Conservation (phyloP, 1,139 yeast species). For the Hyphopichia wangnamkhiaoensis region DNA sequence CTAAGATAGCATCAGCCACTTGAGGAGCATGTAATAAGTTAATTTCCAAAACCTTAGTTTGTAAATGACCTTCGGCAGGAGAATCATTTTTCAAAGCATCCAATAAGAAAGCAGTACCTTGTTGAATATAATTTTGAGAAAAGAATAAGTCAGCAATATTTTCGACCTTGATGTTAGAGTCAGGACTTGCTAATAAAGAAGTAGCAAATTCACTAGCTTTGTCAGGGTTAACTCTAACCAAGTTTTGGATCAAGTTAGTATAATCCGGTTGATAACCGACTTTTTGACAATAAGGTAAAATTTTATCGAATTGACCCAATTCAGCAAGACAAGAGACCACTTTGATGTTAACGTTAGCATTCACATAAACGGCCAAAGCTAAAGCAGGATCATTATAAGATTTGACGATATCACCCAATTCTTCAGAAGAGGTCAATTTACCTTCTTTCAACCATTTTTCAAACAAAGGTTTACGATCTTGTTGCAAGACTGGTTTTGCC, state of each 20-base stretch:
- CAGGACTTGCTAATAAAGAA: conserved; percentile 67
- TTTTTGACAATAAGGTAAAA: conserved; percentile 89
- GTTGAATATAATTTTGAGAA: conserved; percentile 92
- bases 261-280: conserved; percentile 89
- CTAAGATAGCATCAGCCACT: conserved; percentile 98
- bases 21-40: conserved; percentile 96
- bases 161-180: conserved; percentile 74
- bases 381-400: conserved; percentile 76
- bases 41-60: conserved; percentile 91
- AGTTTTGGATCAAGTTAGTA: conserved; percentile 84
- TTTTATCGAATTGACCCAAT: conserved; percentile 94
- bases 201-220: conserved; percentile 97
- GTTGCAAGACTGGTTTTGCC: conserved; percentile 94
- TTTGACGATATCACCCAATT: conserved; percentile 93
- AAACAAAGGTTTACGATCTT: conserved; percentile 88
- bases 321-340: conserved; percentile 94
- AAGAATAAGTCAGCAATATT: conserved; percentile 91
- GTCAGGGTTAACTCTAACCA: conserved; percentile 93
- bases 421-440: conserved; percentile 91
- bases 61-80: conserved; percentile 95
- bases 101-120: conserved; percentile 96
- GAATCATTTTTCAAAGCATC: conserved; percentile 94
- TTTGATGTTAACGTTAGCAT: conserved; percentile 83
- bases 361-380: conserved; percentile 88
- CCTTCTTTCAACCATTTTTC: conserved; percentile 98